These are phyloP conservation scores for Plenodomus tracheiphilus DNA, from an alignment of 2,329 filamentous ascomycete species.

Conservation along the genomic window DNA sequence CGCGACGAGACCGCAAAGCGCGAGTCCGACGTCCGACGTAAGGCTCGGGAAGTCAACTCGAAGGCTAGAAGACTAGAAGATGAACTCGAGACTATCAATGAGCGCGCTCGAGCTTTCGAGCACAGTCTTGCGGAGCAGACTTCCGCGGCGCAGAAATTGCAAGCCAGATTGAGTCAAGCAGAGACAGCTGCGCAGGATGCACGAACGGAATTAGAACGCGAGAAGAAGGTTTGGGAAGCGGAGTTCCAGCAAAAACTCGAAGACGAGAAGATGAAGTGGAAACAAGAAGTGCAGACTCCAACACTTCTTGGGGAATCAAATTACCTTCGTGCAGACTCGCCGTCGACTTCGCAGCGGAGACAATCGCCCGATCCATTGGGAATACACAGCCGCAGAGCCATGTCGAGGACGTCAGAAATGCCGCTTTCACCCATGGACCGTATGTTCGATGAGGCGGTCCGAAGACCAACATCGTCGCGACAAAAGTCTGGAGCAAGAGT, in stretches of 20 bases:
- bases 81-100: constrained; percentile 73
- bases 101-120: constrained; percentile 65
- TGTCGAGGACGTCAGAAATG: constrained; percentile 33
- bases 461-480: constrained; percentile 41
- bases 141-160: constrained; percentile 63
- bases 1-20: constrained; percentile 81
- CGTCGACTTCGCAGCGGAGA: constrained; percentile 45
- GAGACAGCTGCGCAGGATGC: constrained; percentile 66
- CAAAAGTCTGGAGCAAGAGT: constrained; percentile 27
- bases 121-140: constrained; percentile 65
- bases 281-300: constrained; percentile 50
- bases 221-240: constrained; percentile 62
- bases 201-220: constrained; percentile 59
- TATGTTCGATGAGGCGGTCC: constrained; percentile 42
- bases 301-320: constrained; percentile 20
- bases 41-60: constrained; percentile 79
- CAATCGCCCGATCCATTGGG: constrained; percentile 44
- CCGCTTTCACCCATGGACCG: constrained; percentile 41
- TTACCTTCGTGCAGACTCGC: constrained; percentile 44
- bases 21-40: constrained; percentile 86
- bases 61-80: constrained; percentile 74
- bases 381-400: constrained; percentile 36
- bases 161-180: constrained; percentile 65
- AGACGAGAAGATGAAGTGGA: constrained; percentile 66
- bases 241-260: constrained; percentile 63